Base-by-base conservation (phyloP, 1,284 basidiomycete species). In the Puccinia triticina region DNA sequence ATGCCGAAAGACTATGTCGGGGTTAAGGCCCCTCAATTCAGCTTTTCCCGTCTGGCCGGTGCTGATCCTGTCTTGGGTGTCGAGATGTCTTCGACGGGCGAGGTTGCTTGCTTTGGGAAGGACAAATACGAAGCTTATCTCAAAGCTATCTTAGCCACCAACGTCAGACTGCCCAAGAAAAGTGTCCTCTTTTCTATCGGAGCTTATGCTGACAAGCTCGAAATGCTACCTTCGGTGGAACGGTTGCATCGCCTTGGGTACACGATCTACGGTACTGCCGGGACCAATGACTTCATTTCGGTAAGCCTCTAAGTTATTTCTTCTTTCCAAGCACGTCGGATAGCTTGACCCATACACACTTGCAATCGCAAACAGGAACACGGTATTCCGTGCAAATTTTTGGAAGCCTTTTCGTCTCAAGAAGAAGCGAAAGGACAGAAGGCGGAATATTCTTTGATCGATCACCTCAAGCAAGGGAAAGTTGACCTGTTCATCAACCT, bases 401-500 rank as follows among this genome's bases (percentile, higher is more conserved):
- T 98, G 83, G 95, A 98, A 88, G 92, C 93, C 12, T 90, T 96
- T 53, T 91, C 90, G 2, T 93, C 93, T 81, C 92, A 91, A 82
- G 91, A 91, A 84, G 90, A 90, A 66, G 84, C 84, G 59, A 91
- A 92, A 87, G 89, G 92, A 84, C 93, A 95, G 87, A 98, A 98
- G 88, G 93, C 94, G 4, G 96, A 98, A 87, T 98, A 97, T 88
- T 98, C 95, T 1, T 89, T 98, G 79, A 94, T 93, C 10, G 94
- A 96, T 87, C 95, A 98, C 88, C 89, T 98, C 83, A 95, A 94
- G 76, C 96, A 97, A 88, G 96, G 96, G 87, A 89, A 96, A 85
- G 97, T 98, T 87, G 95, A 98, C 88, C 93, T 99, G 91, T 99
- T 98, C 88, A 98, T 99, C 91, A 98, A 98, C 88, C 89, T 99